Evolutionary conservation across 495 filamentous ascomycete genomes (phyloP).

Genomic region (Hypoxylon lenormandii): DNA sequence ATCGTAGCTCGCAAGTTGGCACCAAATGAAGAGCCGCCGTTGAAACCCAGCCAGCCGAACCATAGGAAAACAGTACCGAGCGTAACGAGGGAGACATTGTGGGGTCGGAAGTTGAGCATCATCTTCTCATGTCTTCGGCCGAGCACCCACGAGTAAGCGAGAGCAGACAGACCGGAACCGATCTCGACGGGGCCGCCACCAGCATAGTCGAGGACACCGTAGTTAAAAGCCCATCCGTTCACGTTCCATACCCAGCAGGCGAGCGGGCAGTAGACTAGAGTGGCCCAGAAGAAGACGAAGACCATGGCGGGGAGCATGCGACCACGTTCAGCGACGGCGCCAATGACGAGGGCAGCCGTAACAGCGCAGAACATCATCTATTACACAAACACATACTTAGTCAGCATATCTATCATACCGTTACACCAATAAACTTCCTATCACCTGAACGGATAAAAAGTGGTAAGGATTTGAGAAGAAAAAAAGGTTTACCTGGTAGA

Average conservation of each 20-base stretch:
- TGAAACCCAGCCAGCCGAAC: constrained; percentile 99
- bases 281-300: constrained; percentile 95
- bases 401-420: constrained; percentile 14
- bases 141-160: constrained; percentile 95
- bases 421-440: background rate
- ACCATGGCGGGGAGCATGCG: constrained; percentile 95
- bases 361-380: constrained; percentile 96
- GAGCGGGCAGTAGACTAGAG: constrained; percentile 94
- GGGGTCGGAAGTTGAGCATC: constrained; percentile 96
- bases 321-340: constrained; percentile 91
- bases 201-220: constrained; percentile 95
- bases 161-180: constrained; percentile 87
- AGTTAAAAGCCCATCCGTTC: constrained; percentile 92
- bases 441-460: no score
- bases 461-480: constrained; percentile 71
- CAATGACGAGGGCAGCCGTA: constrained; percentile 92
- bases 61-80: constrained; percentile 94
- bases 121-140: constrained; percentile 98
- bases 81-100: constrained; percentile 97
- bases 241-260: constrained; percentile 96
- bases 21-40: constrained; percentile 94
- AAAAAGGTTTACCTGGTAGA: constrained; percentile 80
- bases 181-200: constrained; percentile 99
- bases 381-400: constrained; percentile 14
- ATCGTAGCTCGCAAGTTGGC: constrained; percentile 93